phyloP scores from a whole-genome alignment of 2,329 filamentous ascomycete genomes.

The Colletotrichum cereale region DNA sequence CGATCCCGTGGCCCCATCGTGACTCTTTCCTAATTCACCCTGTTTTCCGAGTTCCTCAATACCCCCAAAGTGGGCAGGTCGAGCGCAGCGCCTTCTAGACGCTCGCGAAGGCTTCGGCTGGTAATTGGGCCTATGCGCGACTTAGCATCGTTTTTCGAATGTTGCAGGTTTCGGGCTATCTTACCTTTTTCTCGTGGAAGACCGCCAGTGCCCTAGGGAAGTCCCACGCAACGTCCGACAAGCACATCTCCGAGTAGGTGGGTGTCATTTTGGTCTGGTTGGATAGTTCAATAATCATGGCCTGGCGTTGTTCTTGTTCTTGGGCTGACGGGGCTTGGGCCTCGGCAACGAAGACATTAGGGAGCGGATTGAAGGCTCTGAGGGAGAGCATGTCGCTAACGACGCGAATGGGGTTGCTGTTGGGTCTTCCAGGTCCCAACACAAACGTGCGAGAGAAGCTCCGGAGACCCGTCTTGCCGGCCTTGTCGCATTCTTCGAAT shows the following conservation, averaged over 20 bases:
- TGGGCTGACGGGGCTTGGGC: slow-evolving; percentile 44
- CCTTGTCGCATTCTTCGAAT: slow-evolving; percentile 79
- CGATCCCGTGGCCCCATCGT: slow-evolving; percentile 24
- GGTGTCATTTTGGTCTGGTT: slow-evolving; percentile 84
- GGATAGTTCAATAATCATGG: slow-evolving; percentile 80
- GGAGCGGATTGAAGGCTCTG: slow-evolving; percentile 71
- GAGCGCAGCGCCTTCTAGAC: slow-evolving; percentile 41
- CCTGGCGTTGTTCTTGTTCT: slow-evolving; percentile 66
- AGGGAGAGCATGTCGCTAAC: slow-evolving; percentile 84
- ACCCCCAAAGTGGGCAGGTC: slow-evolving; percentile 15
- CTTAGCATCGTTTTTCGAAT: slow-evolving; percentile 18
- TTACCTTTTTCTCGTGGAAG: slow-evolving; percentile 82
- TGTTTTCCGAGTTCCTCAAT: slow-evolving; percentile 26
- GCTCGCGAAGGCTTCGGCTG: slow-evolving; percentile 60
- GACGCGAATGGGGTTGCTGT: slow-evolving; percentile 76
- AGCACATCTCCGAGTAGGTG: slow-evolving; percentile 83
- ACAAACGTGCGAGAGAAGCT: slow-evolving; percentile 88
- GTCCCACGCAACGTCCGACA: slow-evolving; percentile 84
- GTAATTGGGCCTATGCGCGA: slow-evolving; percentile 57
- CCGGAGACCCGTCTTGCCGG: slow-evolving; percentile 71
- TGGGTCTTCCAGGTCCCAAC: slow-evolving; percentile 78
- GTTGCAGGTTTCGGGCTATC: slow-evolving; percentile 42
- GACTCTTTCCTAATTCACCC: slow-evolving; percentile 23
- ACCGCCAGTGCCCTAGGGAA: slow-evolving; percentile 79
- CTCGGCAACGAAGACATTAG: slow-evolving; percentile 54